phyloP scores from a whole-genome alignment of 352 stramenopile genomes.

The Pythium utonaiense region DNA sequence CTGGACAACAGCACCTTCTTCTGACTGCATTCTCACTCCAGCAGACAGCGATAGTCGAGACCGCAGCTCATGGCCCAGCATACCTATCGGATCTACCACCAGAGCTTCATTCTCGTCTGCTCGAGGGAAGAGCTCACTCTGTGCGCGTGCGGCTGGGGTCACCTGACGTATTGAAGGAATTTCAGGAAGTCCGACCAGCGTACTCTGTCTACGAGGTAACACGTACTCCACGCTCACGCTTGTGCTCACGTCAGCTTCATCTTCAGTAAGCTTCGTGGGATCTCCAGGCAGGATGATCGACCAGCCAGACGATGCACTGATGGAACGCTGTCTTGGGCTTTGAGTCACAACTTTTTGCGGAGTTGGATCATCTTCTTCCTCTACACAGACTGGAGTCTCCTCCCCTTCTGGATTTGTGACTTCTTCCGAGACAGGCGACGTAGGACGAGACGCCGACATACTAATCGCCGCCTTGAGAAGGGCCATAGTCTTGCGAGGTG shows the following conservation, averaged over 20 bases:
- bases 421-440: background rate
- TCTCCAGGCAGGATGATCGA: slow-evolving; percentile 15
- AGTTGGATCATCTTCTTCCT: background rate
- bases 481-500: slow-evolving; percentile 37
- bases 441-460: background rate
- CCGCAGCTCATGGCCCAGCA: slow-evolving; percentile 19
- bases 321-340: background rate
- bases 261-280: background rate
- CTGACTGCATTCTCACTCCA: slow-evolving; percentile 28
- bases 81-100: slow-evolving; percentile 14
- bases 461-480: slow-evolving; percentile 23
- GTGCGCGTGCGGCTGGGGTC: no score
- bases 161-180: no score
- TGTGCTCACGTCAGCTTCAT: background rate
- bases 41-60: slow-evolving; percentile 23
- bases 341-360: background rate
- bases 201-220: background rate
- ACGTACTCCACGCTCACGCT: slow-evolving; percentile 14
- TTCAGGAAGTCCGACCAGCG: background rate
- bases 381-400: background rate
- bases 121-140: slow-evolving; percentile 3
- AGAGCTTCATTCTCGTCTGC: slow-evolving; percentile 9
- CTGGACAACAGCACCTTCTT: slow-evolving; percentile 16
- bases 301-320: slow-evolving; percentile 5
- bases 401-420: background rate